Percentiles rank a stretch among this genome's conserved stretches.
Evolutionary conservation across 495 filamentous ascomycete genomes (phyloP).

Genomic region (Friedmanniomyces simplex): DNA sequence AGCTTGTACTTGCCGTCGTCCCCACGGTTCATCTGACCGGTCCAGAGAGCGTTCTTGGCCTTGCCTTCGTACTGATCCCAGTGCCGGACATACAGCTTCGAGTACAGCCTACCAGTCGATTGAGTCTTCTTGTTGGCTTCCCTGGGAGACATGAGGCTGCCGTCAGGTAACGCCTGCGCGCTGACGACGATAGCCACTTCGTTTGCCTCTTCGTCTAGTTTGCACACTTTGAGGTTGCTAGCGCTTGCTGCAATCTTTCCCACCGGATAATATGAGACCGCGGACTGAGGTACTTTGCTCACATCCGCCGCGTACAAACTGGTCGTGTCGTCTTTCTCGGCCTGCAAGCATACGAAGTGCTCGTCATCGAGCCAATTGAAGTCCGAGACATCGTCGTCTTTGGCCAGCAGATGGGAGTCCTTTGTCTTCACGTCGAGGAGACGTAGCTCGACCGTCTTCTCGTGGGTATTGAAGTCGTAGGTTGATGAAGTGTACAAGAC

Average conservation of each 20-base stretch:
- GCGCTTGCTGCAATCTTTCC: conserved; percentile 56
- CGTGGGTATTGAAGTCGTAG: conserved; percentile 76
- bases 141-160: conserved; percentile 45
- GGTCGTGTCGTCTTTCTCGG: conserved; percentile 56
- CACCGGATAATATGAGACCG: conserved; percentile 40
- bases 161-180: conserved; percentile 46
- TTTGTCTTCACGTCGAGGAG: conserved; percentile 62
- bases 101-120: conserved; percentile 45
- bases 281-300: neutral
- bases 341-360: conserved; percentile 52
- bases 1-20: conserved; percentile 33
- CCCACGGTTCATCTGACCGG: conserved; percentile 18
- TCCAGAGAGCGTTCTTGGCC: conserved; percentile 54
- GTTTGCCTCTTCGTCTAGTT: conserved; percentile 41
- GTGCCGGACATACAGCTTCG: conserved; percentile 48
- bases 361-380: conserved; percentile 64
- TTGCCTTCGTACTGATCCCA: conserved; percentile 42
- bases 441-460: conserved; percentile 62
- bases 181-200: conserved; percentile 61
- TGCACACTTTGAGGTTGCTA: conserved; percentile 62
- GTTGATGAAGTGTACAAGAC: conserved; percentile 64
- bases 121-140: conserved; percentile 40
- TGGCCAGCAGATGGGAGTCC: conserved; percentile 54
- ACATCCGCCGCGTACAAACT: conserved; percentile 48
- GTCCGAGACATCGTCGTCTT: conserved; percentile 52